These are phyloP conservation scores for Hansfordia pulvinata DNA, from an alignment of 2,329 filamentous ascomycete genomes.

Conservation along the genomic window DNA sequence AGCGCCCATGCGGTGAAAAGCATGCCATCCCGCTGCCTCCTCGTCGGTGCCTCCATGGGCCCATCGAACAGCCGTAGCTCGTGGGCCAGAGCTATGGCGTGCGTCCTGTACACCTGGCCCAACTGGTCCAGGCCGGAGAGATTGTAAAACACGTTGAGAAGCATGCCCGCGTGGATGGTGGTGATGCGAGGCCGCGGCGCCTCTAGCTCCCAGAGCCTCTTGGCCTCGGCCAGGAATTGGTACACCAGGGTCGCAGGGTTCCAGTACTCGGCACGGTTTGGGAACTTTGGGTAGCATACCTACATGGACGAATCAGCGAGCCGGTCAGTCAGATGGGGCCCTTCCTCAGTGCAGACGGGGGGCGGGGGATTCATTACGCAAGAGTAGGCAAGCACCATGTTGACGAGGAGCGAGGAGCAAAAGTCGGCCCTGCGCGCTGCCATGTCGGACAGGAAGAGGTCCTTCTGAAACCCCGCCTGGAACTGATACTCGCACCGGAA, in stretches of 20 bases:
- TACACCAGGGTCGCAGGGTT: slow-evolving; percentile 18
- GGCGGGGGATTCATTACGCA: slow-evolving; percentile 17
- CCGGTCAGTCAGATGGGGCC: neutral
- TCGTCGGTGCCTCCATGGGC: slow-evolving; percentile 4
- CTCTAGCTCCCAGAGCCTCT: slow-evolving; percentile 20
- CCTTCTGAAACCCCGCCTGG: slow-evolving; percentile 22
- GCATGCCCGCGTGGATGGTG: slow-evolving; percentile 18
- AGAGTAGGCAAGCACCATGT: slow-evolving; percentile 19
- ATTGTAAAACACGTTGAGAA: slow-evolving; percentile 16
- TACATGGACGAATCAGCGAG: slow-evolving; percentile 3
- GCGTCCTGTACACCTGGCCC: slow-evolving; percentile 18
- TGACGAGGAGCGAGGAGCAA: slow-evolving; percentile 25
- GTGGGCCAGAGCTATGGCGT: slow-evolving; percentile 17
- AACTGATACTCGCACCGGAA: slow-evolving; percentile 22
- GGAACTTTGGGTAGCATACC: slow-evolving; percentile 14
- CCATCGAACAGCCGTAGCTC: slow-evolving; percentile 16
- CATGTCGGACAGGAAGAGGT: slow-evolving; percentile 24
- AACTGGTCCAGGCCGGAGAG: slow-evolving; percentile 22
- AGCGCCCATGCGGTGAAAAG: slow-evolving; percentile 19
- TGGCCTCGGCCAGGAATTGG: slow-evolving; percentile 21
- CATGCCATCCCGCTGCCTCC: slow-evolving; percentile 10
- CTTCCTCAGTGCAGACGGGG: neutral
- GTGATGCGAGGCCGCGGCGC: slow-evolving; percentile 12
- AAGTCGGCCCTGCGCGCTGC: slow-evolving; percentile 13
- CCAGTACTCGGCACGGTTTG: slow-evolving; percentile 18